Base-by-base conservation (phyloP, 495 filamentous ascomycete genomes). In the Penicillium manginii region DNA sequence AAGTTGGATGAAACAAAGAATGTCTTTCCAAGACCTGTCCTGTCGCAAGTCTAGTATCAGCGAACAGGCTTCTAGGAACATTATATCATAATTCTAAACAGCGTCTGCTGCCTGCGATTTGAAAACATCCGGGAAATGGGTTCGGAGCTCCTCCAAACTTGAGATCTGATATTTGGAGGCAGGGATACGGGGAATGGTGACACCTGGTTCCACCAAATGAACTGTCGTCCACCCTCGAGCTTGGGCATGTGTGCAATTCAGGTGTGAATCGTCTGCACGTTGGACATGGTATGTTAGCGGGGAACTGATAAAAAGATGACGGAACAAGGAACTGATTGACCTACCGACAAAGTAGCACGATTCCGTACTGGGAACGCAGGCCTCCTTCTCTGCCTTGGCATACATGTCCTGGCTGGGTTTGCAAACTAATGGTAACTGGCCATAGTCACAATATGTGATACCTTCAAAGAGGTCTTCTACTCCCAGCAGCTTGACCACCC, bases 401-500 rank as follows among this genome's bases (percentile, higher is more conserved):
- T 85, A 97, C 92, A 97, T 96, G 40, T 85, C 86, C 54, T 76
- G 73, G 55, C 87, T 83, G 4, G 94, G 94, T 75, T 98, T 98
- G 74, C 93, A 96, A 40, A 92, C 60, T 55, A 98, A 76, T 7
- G 79, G 84, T 46, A 81, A 65, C 10, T 81, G 62, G 37, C 70
- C 75, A 72, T 97, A 98, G 69, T 98, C 90, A 66, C 94, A 98
- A 65, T 85, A 97, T 0, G 94, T 97, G 57, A 97, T 80, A 0
- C 93, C 93, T 63, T 96, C 93, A 70, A 98, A 98, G 23, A 91
- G 73, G 72, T 96, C 91, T 12, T 96, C 91, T 18, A 98, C 73
- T 26, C 83, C 87, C 3, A 99, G 78, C 26, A 99, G 70, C 60
- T 81, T 85, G 15, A 98, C 83, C 8, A 99, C 94, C 18, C 92